Evolutionary conservation across 495 filamentous ascomycete species (phyloP), one percentile per base, ranked within the genome.

Genomic region (Lentithecium fluviatile): DNA sequence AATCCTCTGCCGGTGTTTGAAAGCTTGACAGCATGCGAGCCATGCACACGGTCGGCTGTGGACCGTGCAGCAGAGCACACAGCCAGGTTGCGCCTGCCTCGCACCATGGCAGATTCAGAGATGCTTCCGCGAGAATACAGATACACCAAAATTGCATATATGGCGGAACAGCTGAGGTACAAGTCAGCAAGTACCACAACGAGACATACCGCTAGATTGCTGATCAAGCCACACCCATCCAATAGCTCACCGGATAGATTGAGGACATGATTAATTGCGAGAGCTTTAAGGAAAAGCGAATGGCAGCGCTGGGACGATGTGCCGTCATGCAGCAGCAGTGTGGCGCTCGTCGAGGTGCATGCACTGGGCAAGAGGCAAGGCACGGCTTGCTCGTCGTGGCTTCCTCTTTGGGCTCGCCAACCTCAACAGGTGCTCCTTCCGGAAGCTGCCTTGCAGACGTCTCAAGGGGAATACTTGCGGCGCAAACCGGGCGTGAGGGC

Each of bases 121-220:
- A 32, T 3, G 4, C 10, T 3, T 32, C 29, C 10, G 10, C 10
- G 29, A 3, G 29, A 10, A 32, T 32, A 32, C 29, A 32, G 29
- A 32, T 3, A 10, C 29, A 10, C 29, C 29, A 32, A 32, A 10
- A 32, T 32, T 32, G 29, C 29, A 32, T 32, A 4, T 32, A 32
- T 32, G 29, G 10, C 29, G 29, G 29, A 32, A 32, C 4, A 32
- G 10, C 10, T 32, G 29, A 32, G 29, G 29, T 32, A 32, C 29
- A 32, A 32, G 29, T 32, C 29, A 32, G 29, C 29, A 32, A 32
- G 29, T 32, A 32, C 29, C 29, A 32, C 29, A 10, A 37, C 17
- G 29, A 6, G 46, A 55, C 52, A 62, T 58, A 23, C 52, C 57
- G 66, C 61, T 64, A 65, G 52, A 65, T 69, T 65, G 57, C 48